Percentiles rank a stretch among this genome's conserved stretches.
phyloP scores from a whole-genome alignment of 1,139 yeast genomes.

The Protomyces inouyei region DNA sequence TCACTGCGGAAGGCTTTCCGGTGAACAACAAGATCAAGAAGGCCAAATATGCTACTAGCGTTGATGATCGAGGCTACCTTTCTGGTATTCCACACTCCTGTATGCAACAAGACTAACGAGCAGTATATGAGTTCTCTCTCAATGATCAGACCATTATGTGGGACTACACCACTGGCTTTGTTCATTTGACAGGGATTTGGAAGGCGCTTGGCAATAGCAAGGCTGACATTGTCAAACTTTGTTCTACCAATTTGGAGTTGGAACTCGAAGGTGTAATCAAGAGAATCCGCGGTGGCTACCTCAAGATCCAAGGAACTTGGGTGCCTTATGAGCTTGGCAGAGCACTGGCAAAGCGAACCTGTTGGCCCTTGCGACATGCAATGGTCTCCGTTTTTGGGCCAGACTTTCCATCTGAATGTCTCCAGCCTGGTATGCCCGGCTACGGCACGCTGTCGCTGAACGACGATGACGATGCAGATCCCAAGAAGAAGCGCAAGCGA shows the following conservation, averaged over 20 bases:
- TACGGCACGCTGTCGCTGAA: conserved; percentile 57
- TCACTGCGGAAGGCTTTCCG: conserved; percentile 16
- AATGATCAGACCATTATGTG: conserved; percentile 70
- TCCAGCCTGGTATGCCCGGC: conserved; percentile 59
- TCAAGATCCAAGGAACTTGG: conserved; percentile 96
- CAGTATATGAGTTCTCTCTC: conserved; percentile 63
- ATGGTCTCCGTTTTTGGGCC: conserved; percentile 77
- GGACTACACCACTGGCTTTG: conserved; percentile 85
- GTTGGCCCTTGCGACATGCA: conserved; percentile 70
- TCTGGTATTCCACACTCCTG: conserved; percentile 39
- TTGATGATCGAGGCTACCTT: conserved; percentile 63
- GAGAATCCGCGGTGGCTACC: conserved; percentile 83
- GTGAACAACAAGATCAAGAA: conserved; percentile 25
- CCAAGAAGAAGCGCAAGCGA: conserved; percentile 19
- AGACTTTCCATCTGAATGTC: conserved; percentile 65
- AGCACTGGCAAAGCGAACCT: conserved; percentile 65
- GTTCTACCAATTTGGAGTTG: conserved; percentile 50
- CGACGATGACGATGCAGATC: conserved; percentile 26
- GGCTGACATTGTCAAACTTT: conserved; percentile 68
- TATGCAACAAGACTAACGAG: neutral
- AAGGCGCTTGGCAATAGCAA: conserved; percentile 65
- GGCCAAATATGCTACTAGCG: conserved; percentile 57
- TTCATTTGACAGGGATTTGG: conserved; percentile 89
- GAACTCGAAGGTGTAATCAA: conserved; percentile 61
- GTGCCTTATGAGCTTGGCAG: conserved; percentile 67